Evolutionary conservation across 345 rosid genomes (phyloP).

Genomic region (Ailanthus altissimus): DNA sequence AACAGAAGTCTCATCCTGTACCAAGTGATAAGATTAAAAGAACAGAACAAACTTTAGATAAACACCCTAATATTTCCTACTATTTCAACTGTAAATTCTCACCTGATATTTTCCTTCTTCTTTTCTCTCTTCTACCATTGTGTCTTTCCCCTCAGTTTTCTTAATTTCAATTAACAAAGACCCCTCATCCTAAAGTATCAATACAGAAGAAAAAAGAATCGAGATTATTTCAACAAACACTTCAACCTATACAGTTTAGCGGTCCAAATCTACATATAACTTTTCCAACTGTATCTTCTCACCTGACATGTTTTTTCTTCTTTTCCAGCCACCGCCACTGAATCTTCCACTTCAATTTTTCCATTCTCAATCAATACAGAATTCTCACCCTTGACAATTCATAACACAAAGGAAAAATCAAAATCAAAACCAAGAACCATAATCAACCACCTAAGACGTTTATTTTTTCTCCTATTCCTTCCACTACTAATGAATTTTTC

Average conservation of each 20-base stretch:
- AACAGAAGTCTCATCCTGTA: constrained; percentile 30
- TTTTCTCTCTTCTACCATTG: constrained; percentile 16
- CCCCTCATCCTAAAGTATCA: not conserved
- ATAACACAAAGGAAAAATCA: not conserved
- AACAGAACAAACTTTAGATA: not conserved
- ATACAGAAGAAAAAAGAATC: not conserved
- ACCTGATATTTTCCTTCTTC: constrained; percentile 34
- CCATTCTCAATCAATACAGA: not conserved
- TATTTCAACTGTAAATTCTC: not conserved
- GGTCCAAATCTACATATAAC: not conserved
- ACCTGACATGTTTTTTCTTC: constrained; percentile 20
- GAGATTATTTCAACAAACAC: not conserved
- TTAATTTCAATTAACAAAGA: constrained; percentile 18
- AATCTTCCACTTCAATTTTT: constrained; percentile 3
- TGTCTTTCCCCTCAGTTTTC: constrained; percentile 15
- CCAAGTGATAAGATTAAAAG: constrained; percentile 5
- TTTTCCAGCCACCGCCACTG: not conserved
- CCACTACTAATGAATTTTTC: too few species aligned
- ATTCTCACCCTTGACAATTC: constrained; percentile 15
- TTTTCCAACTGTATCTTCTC: not conserved
- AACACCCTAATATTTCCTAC: not conserved
- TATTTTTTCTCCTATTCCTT: too few species aligned
- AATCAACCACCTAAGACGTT: not conserved
- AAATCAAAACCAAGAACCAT: not conserved
- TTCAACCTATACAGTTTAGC: not conserved